Conservation (phyloP, 2,329 filamentous ascomycete genomes). For the Aspergillus texensis region DNA sequence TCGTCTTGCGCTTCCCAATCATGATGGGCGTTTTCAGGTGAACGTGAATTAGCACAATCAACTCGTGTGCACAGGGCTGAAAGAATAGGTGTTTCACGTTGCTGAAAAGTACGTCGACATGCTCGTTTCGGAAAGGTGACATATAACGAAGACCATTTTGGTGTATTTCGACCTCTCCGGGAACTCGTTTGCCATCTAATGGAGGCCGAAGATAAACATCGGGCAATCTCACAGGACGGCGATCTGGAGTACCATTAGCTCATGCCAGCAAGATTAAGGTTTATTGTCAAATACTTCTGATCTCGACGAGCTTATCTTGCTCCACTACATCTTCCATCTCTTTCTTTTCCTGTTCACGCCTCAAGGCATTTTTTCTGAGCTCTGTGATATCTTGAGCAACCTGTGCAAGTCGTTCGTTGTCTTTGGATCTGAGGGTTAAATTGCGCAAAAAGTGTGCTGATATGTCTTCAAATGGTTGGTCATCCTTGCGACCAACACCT, state of each 20-base stretch:
- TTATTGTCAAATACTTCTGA: slow-evolving; percentile 70
- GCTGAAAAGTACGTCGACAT: slow-evolving; percentile 94
- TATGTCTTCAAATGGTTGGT: slow-evolving; percentile 96
- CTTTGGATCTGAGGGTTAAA: slow-evolving; percentile 89
- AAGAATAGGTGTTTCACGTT: slow-evolving; percentile 99
- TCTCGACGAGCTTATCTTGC: slow-evolving; percentile 94
- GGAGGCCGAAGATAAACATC: slow-evolving; percentile 95
- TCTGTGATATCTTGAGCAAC: slow-evolving; percentile 93
- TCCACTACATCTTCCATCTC: slow-evolving; percentile 99
- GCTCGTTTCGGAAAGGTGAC: slow-evolving; percentile 75
- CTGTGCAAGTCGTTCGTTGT: slow-evolving; percentile 84
- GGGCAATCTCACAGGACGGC: slow-evolving; percentile 84
- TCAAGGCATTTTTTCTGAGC: slow-evolving; percentile 88
- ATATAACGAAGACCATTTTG: slow-evolving; percentile 98
- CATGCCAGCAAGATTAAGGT: neutral
- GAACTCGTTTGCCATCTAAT: slow-evolving; percentile 94
- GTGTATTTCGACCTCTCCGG: slow-evolving; percentile 95
- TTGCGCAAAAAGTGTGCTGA: slow-evolving; percentile 94
- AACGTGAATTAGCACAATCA: slow-evolving; percentile 97
- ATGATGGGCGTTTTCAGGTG: slow-evolving; percentile 98
- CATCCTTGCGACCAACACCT: slow-evolving; percentile 94
- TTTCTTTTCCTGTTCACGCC: slow-evolving; percentile 98
- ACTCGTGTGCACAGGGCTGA: slow-evolving; percentile 92
- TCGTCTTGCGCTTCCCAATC: slow-evolving; percentile 98
- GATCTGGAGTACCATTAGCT: slow-evolving; percentile 64